Percentiles rank a stretch among this genome's conserved stretches.
These are phyloP conservation scores for Rubroboletus satanas DNA, from an alignment of 768 basidiomycete species.

Conservation along the genomic window DNA sequence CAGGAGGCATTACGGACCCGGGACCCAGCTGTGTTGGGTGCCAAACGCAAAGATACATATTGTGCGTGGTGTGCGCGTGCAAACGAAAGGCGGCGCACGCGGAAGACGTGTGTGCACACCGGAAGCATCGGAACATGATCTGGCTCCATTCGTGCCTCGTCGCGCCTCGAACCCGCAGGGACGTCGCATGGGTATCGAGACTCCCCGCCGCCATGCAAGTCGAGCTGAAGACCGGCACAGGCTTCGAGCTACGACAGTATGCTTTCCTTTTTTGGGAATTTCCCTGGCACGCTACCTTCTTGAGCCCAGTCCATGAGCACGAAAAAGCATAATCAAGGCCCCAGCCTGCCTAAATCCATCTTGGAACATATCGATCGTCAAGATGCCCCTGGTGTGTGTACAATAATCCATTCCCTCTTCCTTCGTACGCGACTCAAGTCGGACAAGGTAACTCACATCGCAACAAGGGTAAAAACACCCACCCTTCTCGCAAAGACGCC, in stretches of 20 bases:
- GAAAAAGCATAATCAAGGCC: constrained; percentile 15
- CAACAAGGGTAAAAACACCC: constrained; percentile 4
- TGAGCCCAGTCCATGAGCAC: constrained; percentile 8
- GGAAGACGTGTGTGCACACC: too few species aligned
- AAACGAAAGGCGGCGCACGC: not conserved
- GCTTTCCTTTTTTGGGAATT: not conserved
- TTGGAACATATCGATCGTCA: constrained; percentile 23
- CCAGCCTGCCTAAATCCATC: constrained; percentile 27
- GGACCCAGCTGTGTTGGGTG: not conserved
- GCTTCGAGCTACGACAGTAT: not conserved
- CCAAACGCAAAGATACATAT: not conserved
- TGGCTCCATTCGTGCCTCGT: too few species aligned
- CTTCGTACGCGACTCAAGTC: not conserved
- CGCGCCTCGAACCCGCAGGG: too few species aligned
- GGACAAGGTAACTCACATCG: constrained; percentile 5
- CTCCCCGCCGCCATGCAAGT: too few species aligned
- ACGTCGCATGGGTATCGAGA: too few species aligned
- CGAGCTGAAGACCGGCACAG: too few species aligned
- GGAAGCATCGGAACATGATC: too few species aligned
- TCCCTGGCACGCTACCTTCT: too few species aligned
- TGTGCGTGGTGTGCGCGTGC: not conserved
- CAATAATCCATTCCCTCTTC: too few species aligned
- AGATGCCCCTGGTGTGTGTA: constrained; percentile 12
- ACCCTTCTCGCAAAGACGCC: constrained; percentile 53
- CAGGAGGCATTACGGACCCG: not conserved